phyloP scores from a whole-genome alignment of 306 rosid genomes.

The Lathyrus sativus region DNA sequence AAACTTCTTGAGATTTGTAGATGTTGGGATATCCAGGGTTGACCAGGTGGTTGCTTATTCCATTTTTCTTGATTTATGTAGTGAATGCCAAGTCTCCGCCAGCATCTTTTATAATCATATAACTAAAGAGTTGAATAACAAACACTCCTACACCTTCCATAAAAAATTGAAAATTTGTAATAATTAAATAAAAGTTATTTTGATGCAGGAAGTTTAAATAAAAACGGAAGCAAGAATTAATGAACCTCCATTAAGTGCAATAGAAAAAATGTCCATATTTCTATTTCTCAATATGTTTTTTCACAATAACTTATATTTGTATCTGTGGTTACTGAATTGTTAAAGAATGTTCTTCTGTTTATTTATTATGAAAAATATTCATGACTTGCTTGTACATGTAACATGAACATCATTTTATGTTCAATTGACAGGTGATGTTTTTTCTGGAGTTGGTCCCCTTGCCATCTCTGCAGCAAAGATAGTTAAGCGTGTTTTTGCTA shows the following conservation, averaged over 20 bases:
- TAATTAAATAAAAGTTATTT: slow-evolving; percentile 12
- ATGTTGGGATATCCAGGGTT: slow-evolving; percentile 14
- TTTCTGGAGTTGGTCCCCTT: slow-evolving; percentile 92
- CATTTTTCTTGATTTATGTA: slow-evolving; percentile 19
- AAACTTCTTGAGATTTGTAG: slow-evolving; percentile 18
- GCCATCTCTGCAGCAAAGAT: slow-evolving; percentile 83
- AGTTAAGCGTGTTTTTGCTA: slow-evolving; percentile 86
- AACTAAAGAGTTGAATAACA: slow-evolving; percentile 27
- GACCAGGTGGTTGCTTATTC: slow-evolving; percentile 8
- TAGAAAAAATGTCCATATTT: slow-evolving; percentile 22
- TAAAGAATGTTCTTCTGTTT: slow-evolving; percentile 22
- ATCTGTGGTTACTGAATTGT: slow-evolving; percentile 32
- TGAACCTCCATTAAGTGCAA: slow-evolving; percentile 1
- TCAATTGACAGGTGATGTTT: slow-evolving; percentile 79
- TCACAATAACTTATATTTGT: slow-evolving; percentile 9
- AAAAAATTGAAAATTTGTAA: not conserved
- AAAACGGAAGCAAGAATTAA: slow-evolving; percentile 19
- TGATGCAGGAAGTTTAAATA: slow-evolving; percentile 5
- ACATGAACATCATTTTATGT: slow-evolving; percentile 28
- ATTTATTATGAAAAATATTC: slow-evolving; percentile 16
- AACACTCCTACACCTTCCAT: not conserved
- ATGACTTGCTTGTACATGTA: slow-evolving; percentile 30
- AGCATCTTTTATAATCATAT: slow-evolving; percentile 12
- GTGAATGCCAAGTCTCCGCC: not conserved
- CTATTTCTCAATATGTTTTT: slow-evolving; percentile 7